A percentile compares a stretch with the other conserved stretches of the same genome.
Conservation (phyloP, 257 asterid species). For the Nicotiana knightiana region DNA sequence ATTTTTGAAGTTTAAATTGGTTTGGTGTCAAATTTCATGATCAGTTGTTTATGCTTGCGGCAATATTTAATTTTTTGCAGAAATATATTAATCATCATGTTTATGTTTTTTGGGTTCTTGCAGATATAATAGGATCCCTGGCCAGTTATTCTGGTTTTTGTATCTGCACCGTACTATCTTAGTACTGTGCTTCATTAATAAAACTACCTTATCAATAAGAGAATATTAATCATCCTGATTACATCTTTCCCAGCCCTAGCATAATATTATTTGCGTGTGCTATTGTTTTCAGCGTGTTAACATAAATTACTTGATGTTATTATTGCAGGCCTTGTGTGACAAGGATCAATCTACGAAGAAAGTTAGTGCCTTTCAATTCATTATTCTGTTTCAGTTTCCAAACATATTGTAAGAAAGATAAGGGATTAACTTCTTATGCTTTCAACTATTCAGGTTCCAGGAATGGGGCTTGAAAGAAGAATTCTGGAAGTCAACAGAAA, state of each 20-base stretch:
- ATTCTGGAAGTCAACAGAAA: constrained; percentile 79
- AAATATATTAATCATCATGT: neutral
- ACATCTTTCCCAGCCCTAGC: neutral
- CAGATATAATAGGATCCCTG: neutral
- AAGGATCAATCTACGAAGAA: constrained; percentile 81
- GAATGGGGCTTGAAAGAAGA: constrained; percentile 82
- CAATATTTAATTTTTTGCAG: neutral
- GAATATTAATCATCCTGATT: neutral
- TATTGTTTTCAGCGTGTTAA: neutral
- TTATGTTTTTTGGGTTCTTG: neutral
- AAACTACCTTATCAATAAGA: too few relatives aligned
- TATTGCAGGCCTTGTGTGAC: constrained; percentile 67
- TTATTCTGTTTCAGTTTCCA: constrained; percentile 3
- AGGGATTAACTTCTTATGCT: neutral
- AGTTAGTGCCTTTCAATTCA: constrained; percentile 32
- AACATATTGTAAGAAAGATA: neutral
- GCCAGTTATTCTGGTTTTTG: neutral
- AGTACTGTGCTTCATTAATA: neutral
- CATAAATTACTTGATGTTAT: neutral
- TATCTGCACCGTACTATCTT: neutral
- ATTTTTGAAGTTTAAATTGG: neutral
- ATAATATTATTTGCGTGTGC: neutral
- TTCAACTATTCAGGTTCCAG: constrained; percentile 54
- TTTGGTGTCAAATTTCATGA: neutral
- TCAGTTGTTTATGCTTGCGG: neutral